Conservation (phyloP, 371 early-diverging fungal genomes). For the Apophysomyces variabilis region DNA sequence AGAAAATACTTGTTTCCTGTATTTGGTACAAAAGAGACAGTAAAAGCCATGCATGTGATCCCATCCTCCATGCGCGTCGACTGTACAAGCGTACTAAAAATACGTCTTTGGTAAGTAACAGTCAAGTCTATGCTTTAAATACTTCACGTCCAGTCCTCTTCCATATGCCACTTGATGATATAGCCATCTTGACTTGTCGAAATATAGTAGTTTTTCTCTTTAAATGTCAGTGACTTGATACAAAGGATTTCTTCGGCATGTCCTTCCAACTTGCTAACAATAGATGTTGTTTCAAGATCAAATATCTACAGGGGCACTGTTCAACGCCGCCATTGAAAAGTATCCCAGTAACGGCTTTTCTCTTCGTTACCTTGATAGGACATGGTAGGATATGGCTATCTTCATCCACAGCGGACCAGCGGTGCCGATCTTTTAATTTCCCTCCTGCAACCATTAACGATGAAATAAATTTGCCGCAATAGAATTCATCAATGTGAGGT, state of each 20-base stretch:
- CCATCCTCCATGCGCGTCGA: constrained; percentile 76
- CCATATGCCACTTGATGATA: constrained; percentile 87
- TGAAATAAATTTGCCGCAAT: constrained; percentile 75
- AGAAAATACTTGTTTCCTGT: constrained; percentile 91
- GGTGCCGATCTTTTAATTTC: constrained; percentile 79
- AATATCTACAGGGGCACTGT: constrained; percentile 59
- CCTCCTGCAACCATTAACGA: constrained; percentile 46
- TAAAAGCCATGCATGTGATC: constrained; percentile 93
- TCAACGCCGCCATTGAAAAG: not conserved
- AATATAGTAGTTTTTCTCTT: constrained; percentile 79
- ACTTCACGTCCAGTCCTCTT: constrained; percentile 69
- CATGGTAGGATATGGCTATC: constrained; percentile 92
- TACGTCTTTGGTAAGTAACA: not conserved
- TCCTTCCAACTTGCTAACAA: constrained; percentile 72
- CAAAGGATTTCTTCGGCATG: constrained; percentile 88
- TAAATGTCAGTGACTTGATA: constrained; percentile 74
- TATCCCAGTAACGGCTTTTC: not conserved
- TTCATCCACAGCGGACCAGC: constrained; percentile 87
- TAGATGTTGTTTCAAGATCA: constrained; percentile 72
- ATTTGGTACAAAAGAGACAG: constrained; percentile 89
- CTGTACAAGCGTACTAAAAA: constrained; percentile 48
- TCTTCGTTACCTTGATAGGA: constrained; percentile 69
- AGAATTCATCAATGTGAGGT: constrained; percentile 88
- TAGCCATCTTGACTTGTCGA: constrained; percentile 94
- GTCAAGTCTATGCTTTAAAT: not conserved